phyloP scores from a whole-genome alignment of 495 filamentous ascomycete species.

The Venustampulla echinocandica region DNA sequence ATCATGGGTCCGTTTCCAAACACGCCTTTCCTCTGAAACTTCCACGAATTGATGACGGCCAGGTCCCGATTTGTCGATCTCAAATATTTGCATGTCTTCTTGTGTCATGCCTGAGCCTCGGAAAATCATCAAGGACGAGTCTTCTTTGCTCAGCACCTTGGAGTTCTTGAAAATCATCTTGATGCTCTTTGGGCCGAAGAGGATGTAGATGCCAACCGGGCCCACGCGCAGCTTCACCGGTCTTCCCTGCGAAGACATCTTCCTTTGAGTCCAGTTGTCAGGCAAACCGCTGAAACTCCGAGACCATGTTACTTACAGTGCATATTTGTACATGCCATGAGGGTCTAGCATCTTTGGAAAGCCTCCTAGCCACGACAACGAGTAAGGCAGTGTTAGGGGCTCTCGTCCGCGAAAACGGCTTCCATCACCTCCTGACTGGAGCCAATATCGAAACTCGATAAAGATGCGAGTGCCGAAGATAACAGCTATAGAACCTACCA shows the following conservation, averaged over 20 bases:
- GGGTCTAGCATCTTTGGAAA: background rate
- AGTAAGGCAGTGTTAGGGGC: slow-evolving; percentile 9
- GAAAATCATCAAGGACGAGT: background rate
- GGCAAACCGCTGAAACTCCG: background rate
- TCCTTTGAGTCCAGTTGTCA: background rate
- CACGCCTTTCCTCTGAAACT: slow-evolving; percentile 2
- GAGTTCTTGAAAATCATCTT: slow-evolving; percentile 8
- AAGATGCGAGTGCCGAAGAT: background rate
- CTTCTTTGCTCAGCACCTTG: slow-evolving; percentile 2
- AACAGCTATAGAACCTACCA: background rate
- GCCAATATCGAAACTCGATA: slow-evolving; percentile 7
- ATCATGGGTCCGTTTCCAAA: slow-evolving; percentile 7
- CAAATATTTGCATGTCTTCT: slow-evolving; percentile 1
- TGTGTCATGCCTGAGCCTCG: slow-evolving; percentile 4
- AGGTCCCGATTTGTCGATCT: slow-evolving; percentile 1
- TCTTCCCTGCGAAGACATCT: background rate
- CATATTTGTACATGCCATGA: slow-evolving; percentile 8
- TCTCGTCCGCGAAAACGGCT: slow-evolving; percentile 5
- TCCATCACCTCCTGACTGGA: slow-evolving; percentile 6
- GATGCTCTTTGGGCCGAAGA: slow-evolving; percentile 8
- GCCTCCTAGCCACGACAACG: slow-evolving; percentile 3
- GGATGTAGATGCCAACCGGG: slow-evolving; percentile 5
- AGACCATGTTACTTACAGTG: background rate
- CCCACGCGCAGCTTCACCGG: slow-evolving; percentile 3
- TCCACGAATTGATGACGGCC: background rate